Evolutionary conservation across 352 stramenopile genomes (phyloP), one percentile per base, ranked within the genome.

Genomic region (Pythium dissotocum): DNA sequence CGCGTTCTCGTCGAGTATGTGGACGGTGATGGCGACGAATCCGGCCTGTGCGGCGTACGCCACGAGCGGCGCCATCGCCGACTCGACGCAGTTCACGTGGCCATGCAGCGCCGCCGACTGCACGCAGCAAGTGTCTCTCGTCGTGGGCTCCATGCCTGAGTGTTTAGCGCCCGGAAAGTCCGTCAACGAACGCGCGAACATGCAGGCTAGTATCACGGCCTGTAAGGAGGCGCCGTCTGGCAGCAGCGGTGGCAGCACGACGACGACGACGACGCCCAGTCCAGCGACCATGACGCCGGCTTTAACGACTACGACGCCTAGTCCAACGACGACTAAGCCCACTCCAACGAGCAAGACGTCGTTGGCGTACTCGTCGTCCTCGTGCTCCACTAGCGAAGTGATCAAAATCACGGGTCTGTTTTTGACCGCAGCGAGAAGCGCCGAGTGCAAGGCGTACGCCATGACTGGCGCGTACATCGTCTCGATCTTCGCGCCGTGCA

Each of bases 401-500:
- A 28, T 5, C 44, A 8, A 30, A 18, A 52, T 28, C 16, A 30
- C 18, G 44, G 44, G 36, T 13, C 46, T 65, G 12, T 58, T 48
- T 10, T 28, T 46, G 16, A 33, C 36, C 2, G 57, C 57, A 12
- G 57, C 57, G 16, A 55, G 12, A 9, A 63, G 57, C 26, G 12
- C 57, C n/a, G 36, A 55, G 12, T 63, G 57, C 42, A 26, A 52
- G 26, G 8, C 4, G 24, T 58, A 46, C 30, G 2, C 32, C 1
- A 21, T 35, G 13, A 48, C 26, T n/a, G 38, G 12, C 8, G 24
- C 28, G 18, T 36, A 24, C 24, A 2, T 33, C 32, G 21, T 65
- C 18, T 38, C 18, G 12, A 65, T 65, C 46, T 46, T 38, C 14
- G 59, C 59, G 21, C 32, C 32, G 18, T 65, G 59, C n/a, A 36